Evolutionary conservation across 1,139 yeast species (phyloP).

Genomic region (Sugiyamaella grinbergsii): DNA sequence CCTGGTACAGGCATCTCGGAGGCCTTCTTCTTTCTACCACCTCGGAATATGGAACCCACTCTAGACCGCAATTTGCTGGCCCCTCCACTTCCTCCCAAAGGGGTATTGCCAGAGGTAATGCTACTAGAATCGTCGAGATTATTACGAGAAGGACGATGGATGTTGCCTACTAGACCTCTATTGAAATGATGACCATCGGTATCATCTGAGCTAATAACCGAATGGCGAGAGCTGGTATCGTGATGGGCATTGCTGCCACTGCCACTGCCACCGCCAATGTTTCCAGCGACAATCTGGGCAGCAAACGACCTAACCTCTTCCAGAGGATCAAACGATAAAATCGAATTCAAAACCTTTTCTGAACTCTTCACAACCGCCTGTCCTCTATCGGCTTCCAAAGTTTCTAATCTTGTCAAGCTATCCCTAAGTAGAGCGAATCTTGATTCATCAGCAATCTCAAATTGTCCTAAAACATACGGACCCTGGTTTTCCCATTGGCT

Average conservation of each 20-base stretch:
- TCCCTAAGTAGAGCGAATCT: conserved; percentile 71
- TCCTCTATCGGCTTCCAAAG: conserved; percentile 47
- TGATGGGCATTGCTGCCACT: not conserved
- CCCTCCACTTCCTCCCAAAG: conserved; percentile 21
- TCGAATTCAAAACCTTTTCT: conserved; percentile 67
- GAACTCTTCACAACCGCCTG: conserved; percentile 45
- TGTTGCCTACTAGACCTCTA: conserved; percentile 15
- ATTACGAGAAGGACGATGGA: conserved; percentile 15
- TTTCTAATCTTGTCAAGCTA: conserved; percentile 67
- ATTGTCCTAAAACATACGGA: conserved; percentile 72
- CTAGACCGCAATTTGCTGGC: conserved; percentile 61
- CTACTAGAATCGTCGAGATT: conserved; percentile 28
- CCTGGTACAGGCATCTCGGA: conserved; percentile 1
- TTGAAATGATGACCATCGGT: conserved; percentile 10
- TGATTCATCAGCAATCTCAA: conserved; percentile 70
- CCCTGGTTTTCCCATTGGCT: conserved; percentile 72
- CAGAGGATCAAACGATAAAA: conserved; percentile 61
- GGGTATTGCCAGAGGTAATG: conserved; percentile 25
- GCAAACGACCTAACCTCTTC: conserved; percentile 62
- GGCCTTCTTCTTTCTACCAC: conserved; percentile 41
- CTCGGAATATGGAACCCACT: conserved; percentile 83
- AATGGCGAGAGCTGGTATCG: conserved; percentile 4
- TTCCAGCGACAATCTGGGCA: conserved; percentile 44
- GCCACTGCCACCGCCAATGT: conserved; percentile 5
- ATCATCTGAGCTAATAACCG: conserved; percentile 7